Conservation (phyloP, 208 protist genomes). For the Wallacemonas collosoma region DNA sequence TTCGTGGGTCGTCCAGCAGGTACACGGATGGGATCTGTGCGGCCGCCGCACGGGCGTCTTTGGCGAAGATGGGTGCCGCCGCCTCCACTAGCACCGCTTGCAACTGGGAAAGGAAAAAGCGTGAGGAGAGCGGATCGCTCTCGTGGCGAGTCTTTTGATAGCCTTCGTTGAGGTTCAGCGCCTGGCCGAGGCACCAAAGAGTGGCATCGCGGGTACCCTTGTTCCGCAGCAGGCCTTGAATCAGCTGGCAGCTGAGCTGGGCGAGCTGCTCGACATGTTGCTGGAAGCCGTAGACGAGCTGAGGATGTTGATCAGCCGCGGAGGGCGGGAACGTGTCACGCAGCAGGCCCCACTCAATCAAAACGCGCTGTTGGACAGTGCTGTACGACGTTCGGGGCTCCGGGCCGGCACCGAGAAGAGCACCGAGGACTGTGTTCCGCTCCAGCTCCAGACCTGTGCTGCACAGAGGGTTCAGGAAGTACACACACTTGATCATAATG, state of each 20-base stretch:
- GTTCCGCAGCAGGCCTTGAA: constrained; percentile 52
- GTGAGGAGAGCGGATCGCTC: constrained; percentile 67
- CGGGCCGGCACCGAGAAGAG: constrained; percentile 65
- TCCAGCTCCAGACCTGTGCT: constrained; percentile 64
- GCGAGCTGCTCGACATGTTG: constrained; percentile 42
- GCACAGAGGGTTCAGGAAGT: constrained; percentile 55
- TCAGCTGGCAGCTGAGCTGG: constrained; percentile 52
- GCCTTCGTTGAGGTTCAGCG: constrained; percentile 73
- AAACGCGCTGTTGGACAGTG: constrained; percentile 2
- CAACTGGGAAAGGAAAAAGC: constrained; percentile 83
- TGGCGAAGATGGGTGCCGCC: constrained; percentile 66
- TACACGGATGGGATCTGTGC: constrained; percentile 57
- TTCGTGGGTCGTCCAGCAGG: constrained; percentile 47
- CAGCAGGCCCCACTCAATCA: constrained; percentile 7
- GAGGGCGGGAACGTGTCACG: constrained; percentile 42
- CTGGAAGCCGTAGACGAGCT: constrained; percentile 58
- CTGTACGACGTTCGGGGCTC: constrained; percentile 25
- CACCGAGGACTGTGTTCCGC: constrained; percentile 72
- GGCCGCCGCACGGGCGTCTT: constrained; percentile 10
- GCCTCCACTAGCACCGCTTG: constrained; percentile 73
- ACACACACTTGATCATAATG: constrained; percentile 50
- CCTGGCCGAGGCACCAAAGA: constrained; percentile 62
- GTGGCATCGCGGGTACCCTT: constrained; percentile 70
- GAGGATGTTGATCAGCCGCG: constrained; percentile 38
- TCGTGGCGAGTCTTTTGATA: constrained; percentile 84